These are phyloP conservation scores for Coelastrella sp. DNA, from an alignment of 139 green algal genomes.

Conservation along the genomic window DNA sequence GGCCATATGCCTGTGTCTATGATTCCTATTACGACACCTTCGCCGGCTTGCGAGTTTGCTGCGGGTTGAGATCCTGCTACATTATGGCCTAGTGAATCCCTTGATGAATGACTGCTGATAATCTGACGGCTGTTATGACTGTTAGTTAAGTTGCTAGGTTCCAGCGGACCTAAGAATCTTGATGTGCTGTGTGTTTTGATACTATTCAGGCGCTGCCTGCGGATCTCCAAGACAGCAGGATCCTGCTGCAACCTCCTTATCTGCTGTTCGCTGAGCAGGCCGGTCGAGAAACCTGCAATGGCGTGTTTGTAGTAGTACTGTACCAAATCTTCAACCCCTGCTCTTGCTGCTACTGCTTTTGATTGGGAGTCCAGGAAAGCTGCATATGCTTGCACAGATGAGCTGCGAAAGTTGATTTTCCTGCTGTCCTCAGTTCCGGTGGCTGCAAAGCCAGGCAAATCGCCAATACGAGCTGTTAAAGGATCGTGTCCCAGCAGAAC, in stretches of 20 bases:
- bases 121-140: not conserved
- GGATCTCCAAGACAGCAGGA: not conserved
- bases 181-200: not conserved
- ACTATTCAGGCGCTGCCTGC: not conserved
- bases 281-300: not conserved
- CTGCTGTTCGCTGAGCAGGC: not conserved
- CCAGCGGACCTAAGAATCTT: not conserved
- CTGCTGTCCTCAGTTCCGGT: too few relatives aligned
- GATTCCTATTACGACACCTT: constrained; percentile 86
- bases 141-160: not conserved
- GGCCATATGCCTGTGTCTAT: constrained; percentile 89
- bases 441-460: too few relatives aligned
- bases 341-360: not conserved
- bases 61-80: too few relatives aligned
- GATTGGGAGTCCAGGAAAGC: not conserved
- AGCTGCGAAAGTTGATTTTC: too few relatives aligned
- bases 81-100: not conserved
- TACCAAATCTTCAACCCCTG: not conserved
- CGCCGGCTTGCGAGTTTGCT: not conserved
- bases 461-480: too few relatives aligned
- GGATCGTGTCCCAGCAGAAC: too few relatives aligned
- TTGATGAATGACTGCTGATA: not conserved
- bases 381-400: not conserved
- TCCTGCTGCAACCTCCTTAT: not conserved
- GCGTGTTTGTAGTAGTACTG: not conserved